Base-by-base conservation (phyloP, 257 asterid genomes). In the Capsicum chinense region DNA sequence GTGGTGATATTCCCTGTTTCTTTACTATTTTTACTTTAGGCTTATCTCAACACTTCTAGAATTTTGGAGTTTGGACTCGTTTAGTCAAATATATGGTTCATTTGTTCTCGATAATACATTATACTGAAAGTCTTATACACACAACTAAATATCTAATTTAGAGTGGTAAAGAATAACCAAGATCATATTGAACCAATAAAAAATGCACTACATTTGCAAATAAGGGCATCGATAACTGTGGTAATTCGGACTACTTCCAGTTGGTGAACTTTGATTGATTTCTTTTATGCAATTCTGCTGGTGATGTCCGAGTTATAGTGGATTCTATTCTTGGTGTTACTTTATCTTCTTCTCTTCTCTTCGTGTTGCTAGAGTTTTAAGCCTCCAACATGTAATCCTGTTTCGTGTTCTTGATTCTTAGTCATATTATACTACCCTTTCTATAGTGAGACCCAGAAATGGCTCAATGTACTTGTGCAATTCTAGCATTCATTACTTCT, bases 301-400 rank as follows among this genome's bases (percentile, higher is more conserved):
- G n/a, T 66, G 47, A 66, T 33, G 17, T 33, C 17, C 0, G 8
- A 26, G 73, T 33, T 66, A 6, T 26, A 76, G 26, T 35, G 26
- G 19, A 52, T 52, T 52, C n/a, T 52, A 52, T 74, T 74, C 47
- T 19, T 74, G 62, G 73, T 3, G 5, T 44, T 74, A 33, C 47
- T 50, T 74, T 50, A 26, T 74, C 26, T 52, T 76, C 26, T 76
- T 76, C 26, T 76, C 44, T 52, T 9, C 79, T 71, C 81, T 76
- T 54, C 6, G 26, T 7, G 13, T 14, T 4, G n/a, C 21, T 14
- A 26, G 63, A 26, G 12, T 50, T 48, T 76, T 76, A 26, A 76
- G 81, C 47, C 48, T 76, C 48, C 63, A 76, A 76, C 52, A 2
- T 14, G 26, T 76, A 50, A 52, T 76, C 42, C 81, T 76, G 62